phyloP scores from a whole-genome alignment of 2,329 filamentous ascomycete species.

The Fusarium annulatum region DNA sequence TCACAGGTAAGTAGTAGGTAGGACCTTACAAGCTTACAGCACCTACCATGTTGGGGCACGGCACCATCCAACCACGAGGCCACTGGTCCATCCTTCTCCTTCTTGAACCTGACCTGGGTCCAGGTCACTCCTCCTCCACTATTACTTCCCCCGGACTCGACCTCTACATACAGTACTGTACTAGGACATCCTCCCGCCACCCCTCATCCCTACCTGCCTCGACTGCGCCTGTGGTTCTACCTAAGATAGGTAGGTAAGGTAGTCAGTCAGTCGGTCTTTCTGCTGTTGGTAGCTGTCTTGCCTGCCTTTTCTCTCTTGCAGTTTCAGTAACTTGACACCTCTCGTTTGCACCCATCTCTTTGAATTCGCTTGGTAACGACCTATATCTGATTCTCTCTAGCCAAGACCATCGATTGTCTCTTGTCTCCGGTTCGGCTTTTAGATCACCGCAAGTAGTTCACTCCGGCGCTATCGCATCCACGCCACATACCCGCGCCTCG shows the following conservation, averaged over 20 bases:
- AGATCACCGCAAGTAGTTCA: conserved; percentile 34
- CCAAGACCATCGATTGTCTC: conserved; percentile 4
- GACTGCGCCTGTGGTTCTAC: not conserved
- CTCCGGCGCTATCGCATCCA: conserved; percentile 41
- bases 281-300: conserved; percentile 2
- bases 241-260: not conserved
- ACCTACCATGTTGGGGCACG: conserved; percentile 38
- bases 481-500: conserved; percentile 42
- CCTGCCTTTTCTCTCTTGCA: not conserved
- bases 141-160: conserved; percentile 32
- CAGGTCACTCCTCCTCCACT: conserved; percentile 25
- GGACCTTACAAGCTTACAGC: conserved; percentile 8
- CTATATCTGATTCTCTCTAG: not conserved
- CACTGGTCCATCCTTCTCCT: conserved; percentile 22
- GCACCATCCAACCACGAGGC: conserved; percentile 33
- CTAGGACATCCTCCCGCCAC: conserved; percentile 37
- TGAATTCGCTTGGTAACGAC: not conserved
- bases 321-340: conserved; percentile 4
- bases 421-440: conserved; percentile 20
- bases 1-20: not conserved
- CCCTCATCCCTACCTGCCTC: conserved; percentile 30
- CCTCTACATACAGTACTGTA: conserved; percentile 12
- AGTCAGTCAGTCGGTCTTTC: not conserved
- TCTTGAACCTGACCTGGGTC: not conserved
- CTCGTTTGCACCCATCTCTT: conserved; percentile 4